Percentiles rank a stretch among this genome's conserved stretches.
Conservation (phyloP, 164 flowering plant species). For the Piper longum region DNA sequence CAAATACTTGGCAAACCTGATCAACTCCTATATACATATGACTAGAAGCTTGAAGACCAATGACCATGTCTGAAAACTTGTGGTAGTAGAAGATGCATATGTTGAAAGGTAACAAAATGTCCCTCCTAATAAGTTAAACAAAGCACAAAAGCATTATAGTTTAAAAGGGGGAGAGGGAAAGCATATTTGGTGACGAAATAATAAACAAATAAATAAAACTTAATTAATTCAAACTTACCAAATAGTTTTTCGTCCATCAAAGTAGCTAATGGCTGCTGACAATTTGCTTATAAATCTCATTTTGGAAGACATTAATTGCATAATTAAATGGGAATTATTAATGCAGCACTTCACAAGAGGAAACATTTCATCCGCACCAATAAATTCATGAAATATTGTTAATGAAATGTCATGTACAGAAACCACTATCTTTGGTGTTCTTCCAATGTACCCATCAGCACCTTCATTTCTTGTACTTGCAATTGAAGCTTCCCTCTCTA, state of each 20-base stretch:
- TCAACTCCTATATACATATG: constrained; percentile 40
- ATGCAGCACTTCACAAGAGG: constrained; percentile 60
- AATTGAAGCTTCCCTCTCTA: constrained; percentile 4
- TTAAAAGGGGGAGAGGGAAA: too few relatives aligned
- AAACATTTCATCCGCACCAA: constrained; percentile 39
- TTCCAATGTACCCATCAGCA: constrained; percentile 11
- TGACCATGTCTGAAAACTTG: constrained; percentile 19
- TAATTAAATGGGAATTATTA: constrained; percentile 20
- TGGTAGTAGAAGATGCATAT: constrained; percentile 38
- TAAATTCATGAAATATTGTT: constrained; percentile 62
- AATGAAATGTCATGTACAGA: constrained; percentile 35
- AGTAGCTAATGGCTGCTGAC: constrained; percentile 27
- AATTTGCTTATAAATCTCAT: constrained; percentile 47
- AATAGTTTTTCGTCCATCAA: constrained; percentile 43
- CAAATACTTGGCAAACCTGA: constrained; percentile 28
- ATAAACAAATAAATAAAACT: not conserved
- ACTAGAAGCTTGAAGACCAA: constrained; percentile 22
- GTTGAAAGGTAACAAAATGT: constrained; percentile 54
- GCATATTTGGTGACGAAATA: too few relatives aligned
- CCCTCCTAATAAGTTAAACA: constrained; percentile 42
- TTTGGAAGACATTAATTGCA: constrained; percentile 49
- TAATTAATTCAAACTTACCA: constrained; percentile 36
- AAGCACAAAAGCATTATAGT: not conserved
- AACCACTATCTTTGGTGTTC: constrained; percentile 32
- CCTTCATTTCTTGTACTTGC: constrained; percentile 10